phyloP scores from a whole-genome alignment of 106 monocot species.

The Platanthera zijinensis region DNA sequence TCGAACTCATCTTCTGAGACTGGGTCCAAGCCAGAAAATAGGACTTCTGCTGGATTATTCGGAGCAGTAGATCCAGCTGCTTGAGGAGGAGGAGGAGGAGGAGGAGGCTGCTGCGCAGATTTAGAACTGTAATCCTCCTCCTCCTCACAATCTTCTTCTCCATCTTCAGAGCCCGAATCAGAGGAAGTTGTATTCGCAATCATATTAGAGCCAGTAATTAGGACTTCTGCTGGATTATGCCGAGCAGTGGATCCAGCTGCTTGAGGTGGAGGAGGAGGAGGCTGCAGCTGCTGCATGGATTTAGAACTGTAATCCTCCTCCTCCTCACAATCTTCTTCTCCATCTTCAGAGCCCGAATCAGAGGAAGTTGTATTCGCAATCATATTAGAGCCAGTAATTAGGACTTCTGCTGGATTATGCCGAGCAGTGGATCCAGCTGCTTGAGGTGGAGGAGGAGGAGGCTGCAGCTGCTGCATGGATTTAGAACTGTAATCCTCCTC shows the following conservation, averaged over 20 bases:
- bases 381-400: not conserved
- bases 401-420: not conserved
- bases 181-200: not conserved
- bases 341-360: not conserved
- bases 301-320: too few relatives aligned
- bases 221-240: not conserved
- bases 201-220: not conserved
- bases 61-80: not conserved
- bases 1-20: constrained; percentile 1
- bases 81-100: constrained; percentile 3
- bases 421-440: not conserved
- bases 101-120: not conserved
- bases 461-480: not conserved
- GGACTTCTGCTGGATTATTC: not conserved
- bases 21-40: not conserved
- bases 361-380: too few relatives aligned
- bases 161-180: not conserved
- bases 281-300: too few relatives aligned
- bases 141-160: not conserved
- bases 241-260: not conserved
- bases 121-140: constrained; percentile 1
- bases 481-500: constrained; percentile 1
- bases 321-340: too few relatives aligned
- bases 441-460: not conserved
- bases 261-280: constrained; percentile 1